Base-by-base conservation (phyloP, 2,329 filamentous ascomycete genomes). In the Trichophyton verrucosum region DNA sequence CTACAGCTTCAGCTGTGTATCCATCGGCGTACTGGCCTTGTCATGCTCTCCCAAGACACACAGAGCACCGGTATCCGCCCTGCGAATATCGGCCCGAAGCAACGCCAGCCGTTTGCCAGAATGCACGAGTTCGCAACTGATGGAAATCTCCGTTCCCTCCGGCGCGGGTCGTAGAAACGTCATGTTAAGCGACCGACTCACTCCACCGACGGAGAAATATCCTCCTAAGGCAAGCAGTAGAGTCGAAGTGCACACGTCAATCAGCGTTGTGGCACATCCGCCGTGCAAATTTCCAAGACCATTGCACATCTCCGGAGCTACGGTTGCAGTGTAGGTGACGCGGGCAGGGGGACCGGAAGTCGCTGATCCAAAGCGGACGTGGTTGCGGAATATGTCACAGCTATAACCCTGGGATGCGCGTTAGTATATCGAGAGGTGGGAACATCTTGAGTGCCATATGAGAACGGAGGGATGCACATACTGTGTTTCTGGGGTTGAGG, bases 251-350 rank as follows among this genome's bases (percentile, higher is more conserved):
- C 27, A 30, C 27, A 81, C 75, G 73, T 90, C 87, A 65, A 89
- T 85, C 3, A 90, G 72, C 0, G 85, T 85, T 1, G 87, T 81
- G 0, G 82, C 78, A 64, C 83, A 85, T 17, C 94, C 94, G n/a
- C 88, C 90, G 73, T 95, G 94, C 68, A 97, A 77, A 73, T 96
- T 97, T 46, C 91, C 92, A 68, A 96, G 75, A 64, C 88, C 82
- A 78, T 97, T 99, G 63, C 91, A 96, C 68, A 97, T 78, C 69
- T 96, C 89, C 17, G 87, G 84, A 38, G 91, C 95, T 73, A 97
- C 95, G 67, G 65, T 72, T 40, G 74, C 64, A 4, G 69, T 68
- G 60, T 69, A 76, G 4, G 69, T 69, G 59, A 70, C 71, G 40
- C 67, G 68, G 22, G 71, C 65, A 15, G 71, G 70, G 15, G 73